Conservation (phyloP, 176 grass and related monocot species). For the Otatea glauca region DNA sequence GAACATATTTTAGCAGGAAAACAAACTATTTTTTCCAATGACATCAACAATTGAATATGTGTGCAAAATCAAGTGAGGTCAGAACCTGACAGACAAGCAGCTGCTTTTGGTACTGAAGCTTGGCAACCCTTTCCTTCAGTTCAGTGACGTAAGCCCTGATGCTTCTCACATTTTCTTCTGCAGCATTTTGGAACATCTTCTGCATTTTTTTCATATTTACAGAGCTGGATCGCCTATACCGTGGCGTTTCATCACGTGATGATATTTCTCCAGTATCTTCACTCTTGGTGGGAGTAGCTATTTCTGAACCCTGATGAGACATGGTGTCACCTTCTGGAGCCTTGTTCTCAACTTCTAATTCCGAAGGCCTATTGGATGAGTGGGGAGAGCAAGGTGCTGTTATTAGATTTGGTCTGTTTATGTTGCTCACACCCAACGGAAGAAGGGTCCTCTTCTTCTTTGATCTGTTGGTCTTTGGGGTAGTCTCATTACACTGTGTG, state of each 20-base stretch:
- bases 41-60: neutral
- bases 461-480: slow-evolving; percentile 60
- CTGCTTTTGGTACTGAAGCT: slow-evolving; percentile 99
- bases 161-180: slow-evolving; percentile 86
- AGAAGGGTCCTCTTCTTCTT: slow-evolving; percentile 76
- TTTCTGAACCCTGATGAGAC: slow-evolving; percentile 56
- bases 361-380: slow-evolving; percentile 60
- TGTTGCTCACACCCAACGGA: slow-evolving; percentile 70
- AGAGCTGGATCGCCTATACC: slow-evolving; percentile 78
- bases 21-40: neutral
- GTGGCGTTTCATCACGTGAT: slow-evolving; percentile 79
- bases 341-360: slow-evolving; percentile 81
- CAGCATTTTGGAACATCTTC: slow-evolving; percentile 97
- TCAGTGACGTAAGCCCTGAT: slow-evolving; percentile 93
- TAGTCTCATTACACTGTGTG: slow-evolving; percentile 48
- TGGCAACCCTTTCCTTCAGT: slow-evolving; percentile 91
- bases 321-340: slow-evolving; percentile 59
- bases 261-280: slow-evolving; percentile 69
- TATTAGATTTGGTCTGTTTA: slow-evolving; percentile 65
- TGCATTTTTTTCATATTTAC: slow-evolving; percentile 99
- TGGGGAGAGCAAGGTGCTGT: slow-evolving; percentile 74
- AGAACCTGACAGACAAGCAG: slow-evolving; percentile 93
- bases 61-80: slow-evolving; percentile 6
- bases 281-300: slow-evolving; percentile 76
- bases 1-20: slow-evolving; percentile 40